phyloP scores from a whole-genome alignment of 108 stramenopile genomes.

The Pseudonitzschia multiseries region DNA sequence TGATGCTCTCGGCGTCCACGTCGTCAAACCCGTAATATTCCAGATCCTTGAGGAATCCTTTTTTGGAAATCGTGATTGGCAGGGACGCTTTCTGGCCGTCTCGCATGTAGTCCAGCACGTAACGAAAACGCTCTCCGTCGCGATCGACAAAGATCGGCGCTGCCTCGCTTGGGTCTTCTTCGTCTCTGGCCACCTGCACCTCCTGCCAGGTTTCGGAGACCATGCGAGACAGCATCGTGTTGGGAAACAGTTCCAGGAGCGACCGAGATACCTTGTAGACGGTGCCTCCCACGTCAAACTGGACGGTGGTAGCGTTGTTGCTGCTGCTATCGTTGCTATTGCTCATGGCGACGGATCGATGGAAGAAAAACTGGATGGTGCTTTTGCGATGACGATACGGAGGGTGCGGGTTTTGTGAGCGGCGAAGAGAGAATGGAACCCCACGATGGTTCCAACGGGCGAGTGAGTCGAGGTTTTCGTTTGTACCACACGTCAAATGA shows the following conservation, averaged over 20 bases:
- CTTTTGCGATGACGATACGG: too few species aligned
- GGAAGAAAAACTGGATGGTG: too few species aligned
- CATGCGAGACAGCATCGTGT: constrained; percentile 30
- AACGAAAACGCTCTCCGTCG: constrained; percentile 24
- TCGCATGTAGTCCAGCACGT: constrained; percentile 34
- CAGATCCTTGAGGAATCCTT: constrained; percentile 5
- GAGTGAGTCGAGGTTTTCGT: too few species aligned
- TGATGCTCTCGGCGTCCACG: background rate
- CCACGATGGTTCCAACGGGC: too few species aligned
- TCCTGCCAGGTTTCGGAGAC: constrained; percentile 22
- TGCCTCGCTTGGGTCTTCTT: background rate
- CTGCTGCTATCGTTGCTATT: too few species aligned
- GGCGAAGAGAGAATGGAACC: too few species aligned
- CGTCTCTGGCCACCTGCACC: background rate
- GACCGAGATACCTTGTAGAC: constrained; percentile 36
- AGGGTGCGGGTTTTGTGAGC: too few species aligned
- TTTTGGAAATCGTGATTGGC: background rate
- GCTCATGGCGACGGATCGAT: too few species aligned
- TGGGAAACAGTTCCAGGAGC: constrained; percentile 23
- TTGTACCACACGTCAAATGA: too few species aligned
- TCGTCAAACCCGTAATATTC: background rate
- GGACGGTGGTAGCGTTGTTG: background rate
- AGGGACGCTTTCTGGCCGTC: background rate
- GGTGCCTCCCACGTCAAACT: constrained; percentile 38
- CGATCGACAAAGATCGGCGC: constrained; percentile 20